phyloP scores from a whole-genome alignment of 2,329 filamentous ascomycete species.

The Trichoderma oligosporum region DNA sequence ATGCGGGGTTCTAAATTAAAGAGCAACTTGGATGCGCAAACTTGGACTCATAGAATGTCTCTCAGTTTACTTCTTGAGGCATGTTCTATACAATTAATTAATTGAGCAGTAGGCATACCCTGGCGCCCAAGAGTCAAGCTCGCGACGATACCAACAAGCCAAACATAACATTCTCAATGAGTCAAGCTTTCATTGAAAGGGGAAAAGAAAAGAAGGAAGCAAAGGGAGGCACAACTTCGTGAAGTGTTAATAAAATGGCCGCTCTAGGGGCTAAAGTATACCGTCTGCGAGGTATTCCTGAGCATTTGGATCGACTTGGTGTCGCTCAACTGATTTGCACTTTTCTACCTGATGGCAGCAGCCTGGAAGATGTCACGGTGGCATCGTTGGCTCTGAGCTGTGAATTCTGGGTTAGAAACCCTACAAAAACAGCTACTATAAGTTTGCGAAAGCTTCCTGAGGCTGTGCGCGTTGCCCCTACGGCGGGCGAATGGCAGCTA shows the following conservation, averaged over 20 bases:
- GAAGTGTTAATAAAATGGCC: no score
- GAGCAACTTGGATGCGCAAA: no score
- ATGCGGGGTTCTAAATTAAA: no score
- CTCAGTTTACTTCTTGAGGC: no score
- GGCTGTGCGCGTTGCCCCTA: background rate
- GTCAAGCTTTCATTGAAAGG: no score
- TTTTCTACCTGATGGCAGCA: background rate
- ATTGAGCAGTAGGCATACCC: no score
- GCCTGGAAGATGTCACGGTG: background rate
- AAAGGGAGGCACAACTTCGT: background rate
- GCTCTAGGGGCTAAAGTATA: slow-evolving; percentile 1
- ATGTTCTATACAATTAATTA: no score
- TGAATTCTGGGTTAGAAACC: background rate
- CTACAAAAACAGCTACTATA: slow-evolving; percentile 1
- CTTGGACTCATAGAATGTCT: no score
- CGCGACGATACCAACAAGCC: no score
- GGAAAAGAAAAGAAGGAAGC: background rate
- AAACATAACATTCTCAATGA: no score
- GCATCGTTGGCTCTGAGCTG: background rate
- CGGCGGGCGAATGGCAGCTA: background rate
- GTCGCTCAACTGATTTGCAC: background rate
- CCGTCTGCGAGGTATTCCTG: background rate
- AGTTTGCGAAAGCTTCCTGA: background rate
- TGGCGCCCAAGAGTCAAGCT: no score
- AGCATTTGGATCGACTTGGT: background rate